A percentile compares a stretch with the other conserved stretches of the same genome.
phyloP scores from a whole-genome alignment of 768 basidiomycete genomes.

The Lyophyllum decastes region DNA sequence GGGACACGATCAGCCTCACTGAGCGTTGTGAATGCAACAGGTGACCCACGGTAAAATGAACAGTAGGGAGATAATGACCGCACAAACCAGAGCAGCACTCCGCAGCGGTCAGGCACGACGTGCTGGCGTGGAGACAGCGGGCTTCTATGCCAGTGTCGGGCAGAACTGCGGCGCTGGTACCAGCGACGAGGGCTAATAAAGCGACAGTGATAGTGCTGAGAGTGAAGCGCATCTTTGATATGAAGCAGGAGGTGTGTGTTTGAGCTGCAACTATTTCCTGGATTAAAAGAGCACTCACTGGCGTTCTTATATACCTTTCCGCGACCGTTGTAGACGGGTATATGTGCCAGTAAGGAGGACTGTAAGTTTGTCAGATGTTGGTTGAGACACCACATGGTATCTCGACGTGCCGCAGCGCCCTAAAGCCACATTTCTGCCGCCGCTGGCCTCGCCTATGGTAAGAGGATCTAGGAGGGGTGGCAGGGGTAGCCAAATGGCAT shows the following conservation, averaged over 20 bases:
- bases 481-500: too few relatives aligned
- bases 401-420: too few relatives aligned
- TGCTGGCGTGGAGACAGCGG: not conserved
- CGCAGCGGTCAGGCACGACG: not conserved
- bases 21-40: too few relatives aligned
- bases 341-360: too few relatives aligned
- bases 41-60: not conserved
- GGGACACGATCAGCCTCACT: not conserved
- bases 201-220: not conserved
- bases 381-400: too few relatives aligned
- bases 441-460: too few relatives aligned
- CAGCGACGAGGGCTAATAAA: conserved; percentile 1
- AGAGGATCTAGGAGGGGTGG: too few relatives aligned
- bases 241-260: not conserved
- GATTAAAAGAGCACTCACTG: not conserved
- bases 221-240: conserved; percentile 3
- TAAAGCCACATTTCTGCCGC: too few relatives aligned
- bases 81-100: conserved; percentile 3
- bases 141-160: not conserved
- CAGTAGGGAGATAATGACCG: not conserved
- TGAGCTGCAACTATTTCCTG: not conserved
- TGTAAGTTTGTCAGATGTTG: too few relatives aligned
- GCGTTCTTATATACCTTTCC: not conserved
- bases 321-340: not conserved
- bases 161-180: not conserved